Conservation (phyloP, 1,139 yeast species). For the Blastobotrys persicus region DNA sequence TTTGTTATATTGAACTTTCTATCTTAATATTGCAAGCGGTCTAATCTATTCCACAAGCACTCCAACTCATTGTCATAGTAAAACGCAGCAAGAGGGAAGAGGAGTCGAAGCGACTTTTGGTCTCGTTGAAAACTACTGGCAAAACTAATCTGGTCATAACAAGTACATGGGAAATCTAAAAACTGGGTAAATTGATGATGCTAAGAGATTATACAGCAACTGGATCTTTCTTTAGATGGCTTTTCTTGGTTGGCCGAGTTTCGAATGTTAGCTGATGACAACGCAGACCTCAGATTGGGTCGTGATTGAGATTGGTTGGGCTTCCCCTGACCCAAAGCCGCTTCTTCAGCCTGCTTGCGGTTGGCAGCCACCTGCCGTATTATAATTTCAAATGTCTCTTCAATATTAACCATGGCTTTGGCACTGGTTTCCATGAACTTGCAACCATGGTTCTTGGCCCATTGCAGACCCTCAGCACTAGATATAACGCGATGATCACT, state of each 20-base stretch:
- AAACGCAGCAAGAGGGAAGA: too few relatives aligned
- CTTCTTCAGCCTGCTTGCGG: conserved; percentile 16
- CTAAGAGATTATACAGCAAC: conserved; percentile 9
- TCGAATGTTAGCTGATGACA: conserved; percentile 16
- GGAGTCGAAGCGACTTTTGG: too few relatives aligned
- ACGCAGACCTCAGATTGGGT: conserved; percentile 17
- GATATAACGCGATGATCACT: conserved; percentile 74
- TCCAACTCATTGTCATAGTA: too few relatives aligned
- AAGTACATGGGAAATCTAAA: not conserved
- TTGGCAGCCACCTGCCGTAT: conserved; percentile 52
- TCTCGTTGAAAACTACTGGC: too few relatives aligned
- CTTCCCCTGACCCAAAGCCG: not conserved
- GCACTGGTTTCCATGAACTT: conserved; percentile 90
- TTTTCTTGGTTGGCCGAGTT: conserved; percentile 4
- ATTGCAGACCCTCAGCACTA: conserved; percentile 74
- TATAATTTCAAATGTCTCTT: conserved; percentile 73
- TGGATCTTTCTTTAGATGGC: conserved; percentile 5
- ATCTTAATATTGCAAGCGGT: too few relatives aligned
- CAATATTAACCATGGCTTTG: conserved; percentile 84
- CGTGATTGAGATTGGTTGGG: conserved; percentile 13
- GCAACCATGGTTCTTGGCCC: conserved; percentile 71
- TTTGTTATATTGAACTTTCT: too few relatives aligned
- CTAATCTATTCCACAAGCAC: too few relatives aligned
- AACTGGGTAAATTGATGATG: not conserved
- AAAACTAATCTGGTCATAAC: too few relatives aligned